phyloP scores from a whole-genome alignment of 202 grass and related monocot species.

The Zoysia matrella region DNA sequence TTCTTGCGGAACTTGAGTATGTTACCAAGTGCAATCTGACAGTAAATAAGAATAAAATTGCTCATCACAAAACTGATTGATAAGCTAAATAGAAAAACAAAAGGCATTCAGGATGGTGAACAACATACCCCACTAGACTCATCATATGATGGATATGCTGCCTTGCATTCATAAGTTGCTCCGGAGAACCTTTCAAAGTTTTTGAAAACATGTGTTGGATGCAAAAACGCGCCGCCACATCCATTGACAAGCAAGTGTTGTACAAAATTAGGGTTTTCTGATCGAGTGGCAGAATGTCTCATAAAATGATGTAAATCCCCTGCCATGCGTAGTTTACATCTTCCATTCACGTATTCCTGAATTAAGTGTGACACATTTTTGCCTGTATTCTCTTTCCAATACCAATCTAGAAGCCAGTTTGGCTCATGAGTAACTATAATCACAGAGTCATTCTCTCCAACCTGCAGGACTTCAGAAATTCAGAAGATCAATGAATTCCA shows the following conservation, averaged over 20 bases:
- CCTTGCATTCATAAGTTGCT: constrained; percentile 80
- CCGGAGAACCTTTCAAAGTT: constrained; percentile 70
- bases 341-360: constrained; percentile 79
- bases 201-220: constrained; percentile 94
- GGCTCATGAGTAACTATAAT: constrained; percentile 87
- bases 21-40: constrained; percentile 89
- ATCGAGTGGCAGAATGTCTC: constrained; percentile 72
- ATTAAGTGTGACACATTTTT: constrained; percentile 87
- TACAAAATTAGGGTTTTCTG: constrained; percentile 68
- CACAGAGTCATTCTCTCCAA: constrained; percentile 84
- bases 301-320: constrained; percentile 97
- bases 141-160: constrained; percentile 80
- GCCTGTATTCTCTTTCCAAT: constrained; percentile 87
- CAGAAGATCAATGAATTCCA: constrained; percentile 44
- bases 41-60: constrained; percentile 29
- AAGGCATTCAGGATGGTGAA: constrained; percentile 22
- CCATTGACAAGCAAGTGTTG: constrained; percentile 93
- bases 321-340: constrained; percentile 91
- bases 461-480: constrained; percentile 61
- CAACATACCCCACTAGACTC: constrained; percentile 83
- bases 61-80: constrained; percentile 29
- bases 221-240: constrained; percentile 94
- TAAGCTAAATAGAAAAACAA: constrained; percentile 38
- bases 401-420: constrained; percentile 98
- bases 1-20: constrained; percentile 95